phyloP scores from a whole-genome alignment of 169 alveolate genomes.

The Cryptosporidium parvum region DNA sequence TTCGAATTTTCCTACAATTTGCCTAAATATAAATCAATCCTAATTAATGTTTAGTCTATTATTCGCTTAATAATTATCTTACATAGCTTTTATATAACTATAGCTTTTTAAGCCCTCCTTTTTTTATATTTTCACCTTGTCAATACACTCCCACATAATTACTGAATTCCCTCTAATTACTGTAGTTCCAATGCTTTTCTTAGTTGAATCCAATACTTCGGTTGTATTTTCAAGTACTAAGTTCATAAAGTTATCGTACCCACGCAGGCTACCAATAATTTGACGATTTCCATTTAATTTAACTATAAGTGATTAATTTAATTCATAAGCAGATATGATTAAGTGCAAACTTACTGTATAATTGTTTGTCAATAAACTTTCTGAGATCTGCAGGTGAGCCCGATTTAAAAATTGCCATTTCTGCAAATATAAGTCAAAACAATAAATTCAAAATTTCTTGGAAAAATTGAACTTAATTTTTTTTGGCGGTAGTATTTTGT shows the following conservation, averaged over 20 bases:
- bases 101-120: neutral
- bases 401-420: slow-evolving; percentile 80
- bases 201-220: slow-evolving; percentile 87
- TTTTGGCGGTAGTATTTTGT: slow-evolving; percentile 4
- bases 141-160: slow-evolving; percentile 98
- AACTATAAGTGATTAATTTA: slow-evolving; percentile 77
- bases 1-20: neutral
- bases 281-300: slow-evolving; percentile 91
- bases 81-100: neutral
- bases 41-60: neutral
- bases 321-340: neutral
- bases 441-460: neutral
- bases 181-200: slow-evolving; percentile 95
- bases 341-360: slow-evolving; percentile 84
- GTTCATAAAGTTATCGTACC: slow-evolving; percentile 99
- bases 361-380: slow-evolving; percentile 90
- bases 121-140: slow-evolving; percentile 86
- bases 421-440: neutral
- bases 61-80: neutral
- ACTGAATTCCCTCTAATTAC: slow-evolving; percentile 98
- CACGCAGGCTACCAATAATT: slow-evolving; percentile 96
- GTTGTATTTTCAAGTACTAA: slow-evolving; percentile 96
- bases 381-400: slow-evolving; percentile 91
- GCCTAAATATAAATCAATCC: neutral
- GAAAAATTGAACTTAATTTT: neutral